Base-by-base conservation (phyloP, 352 stramenopile genomes). In the Phytophthora palmivora region DNA sequence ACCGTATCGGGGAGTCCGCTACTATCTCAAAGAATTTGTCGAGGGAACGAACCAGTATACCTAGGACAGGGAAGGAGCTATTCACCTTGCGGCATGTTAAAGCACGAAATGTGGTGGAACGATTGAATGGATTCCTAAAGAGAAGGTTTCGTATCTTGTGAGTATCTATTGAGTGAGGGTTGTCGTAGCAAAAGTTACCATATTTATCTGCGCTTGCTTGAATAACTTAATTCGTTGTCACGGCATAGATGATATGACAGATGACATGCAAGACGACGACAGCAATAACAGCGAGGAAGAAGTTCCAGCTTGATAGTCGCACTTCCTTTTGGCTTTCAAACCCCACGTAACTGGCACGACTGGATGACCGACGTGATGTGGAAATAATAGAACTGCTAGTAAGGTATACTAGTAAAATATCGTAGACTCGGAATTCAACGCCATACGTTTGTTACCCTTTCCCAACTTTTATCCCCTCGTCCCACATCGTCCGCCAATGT, bases 171-270 rank as follows among this genome's bases (percentile, higher is more conserved):
- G 42, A 55, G 14, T 34, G 2, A 33, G 50, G 42, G 53, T 60
- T 34, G 14, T 41, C 6, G 24, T 59, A 5, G 30, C 8, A 2
- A 59, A 54, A 26, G n/a, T 47, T 6, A 16, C 32, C 1, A 34
- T 49, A 5, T 58, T 43, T 30, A 32, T 39, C 0, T 65, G 39
- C 6, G 47, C 46, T 0, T 48, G 46, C 16, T 14, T 52, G 19
- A 46, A 54, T 24, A 66, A 37, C 22, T 66, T 59, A 2, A 59
- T 66, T 24, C 47, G 32, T 4, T 16, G 33, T 6, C 21, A 54
- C 8, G 18, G 41, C 9, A 55, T 6, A 22, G 9, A 32, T 10
- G 38, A 58, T 21, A 5, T 59, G 11, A 39, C 39, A 0, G 22
- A 45, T 7, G 48, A 59, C 16, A 42, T 65, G 47, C 4, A 38